Conservation (phyloP, 306 rosid genomes). For the Trifolium subterraneum region DNA sequence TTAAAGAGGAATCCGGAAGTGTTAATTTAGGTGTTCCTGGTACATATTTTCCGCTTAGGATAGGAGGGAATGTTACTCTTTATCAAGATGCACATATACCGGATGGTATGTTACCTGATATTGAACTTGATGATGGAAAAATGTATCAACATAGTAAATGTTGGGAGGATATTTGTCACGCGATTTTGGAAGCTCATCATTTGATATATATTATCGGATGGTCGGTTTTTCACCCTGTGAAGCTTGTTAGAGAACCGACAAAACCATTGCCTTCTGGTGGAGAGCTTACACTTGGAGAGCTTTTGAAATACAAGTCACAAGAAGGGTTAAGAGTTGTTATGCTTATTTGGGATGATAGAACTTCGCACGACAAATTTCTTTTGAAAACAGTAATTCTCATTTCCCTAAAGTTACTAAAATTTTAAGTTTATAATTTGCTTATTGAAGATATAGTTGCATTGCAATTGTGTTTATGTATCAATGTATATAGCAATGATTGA, state of each 20-base stretch:
- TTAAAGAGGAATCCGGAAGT: conserved; percentile 22
- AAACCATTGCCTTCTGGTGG: conserved; percentile 68
- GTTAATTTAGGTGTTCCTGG: conserved; percentile 54
- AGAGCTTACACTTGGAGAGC: conserved; percentile 70
- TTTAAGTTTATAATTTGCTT: no score
- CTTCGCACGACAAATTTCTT: conserved; percentile 76
- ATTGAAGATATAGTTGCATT: conserved; percentile 11
- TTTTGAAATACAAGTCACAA: conserved; percentile 76
- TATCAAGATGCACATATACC: conserved; percentile 83
- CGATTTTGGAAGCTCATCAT: conserved; percentile 76
- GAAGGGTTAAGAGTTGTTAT: conserved; percentile 70
- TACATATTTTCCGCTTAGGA: conserved; percentile 68
- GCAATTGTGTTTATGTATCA: background rate
- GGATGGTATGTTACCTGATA: conserved; percentile 57
- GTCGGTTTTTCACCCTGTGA: conserved; percentile 65
- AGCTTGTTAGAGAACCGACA: conserved; percentile 72
- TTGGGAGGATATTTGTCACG: conserved; percentile 82
- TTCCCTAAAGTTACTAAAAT: no score
- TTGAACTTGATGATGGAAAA: conserved; percentile 59
- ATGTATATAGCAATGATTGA: conserved; percentile 1
- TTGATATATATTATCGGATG: conserved; percentile 68
- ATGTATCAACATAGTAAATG: conserved; percentile 52
- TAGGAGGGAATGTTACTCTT: conserved; percentile 69
- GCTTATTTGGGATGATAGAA: conserved; percentile 78
- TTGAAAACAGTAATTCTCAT: conserved; percentile 59